Percentiles rank a stretch among this genome's conserved stretches.
Evolutionary conservation across 2,329 filamentous ascomycete genomes (phyloP).

Genomic region (Helotiales sp.): DNA sequence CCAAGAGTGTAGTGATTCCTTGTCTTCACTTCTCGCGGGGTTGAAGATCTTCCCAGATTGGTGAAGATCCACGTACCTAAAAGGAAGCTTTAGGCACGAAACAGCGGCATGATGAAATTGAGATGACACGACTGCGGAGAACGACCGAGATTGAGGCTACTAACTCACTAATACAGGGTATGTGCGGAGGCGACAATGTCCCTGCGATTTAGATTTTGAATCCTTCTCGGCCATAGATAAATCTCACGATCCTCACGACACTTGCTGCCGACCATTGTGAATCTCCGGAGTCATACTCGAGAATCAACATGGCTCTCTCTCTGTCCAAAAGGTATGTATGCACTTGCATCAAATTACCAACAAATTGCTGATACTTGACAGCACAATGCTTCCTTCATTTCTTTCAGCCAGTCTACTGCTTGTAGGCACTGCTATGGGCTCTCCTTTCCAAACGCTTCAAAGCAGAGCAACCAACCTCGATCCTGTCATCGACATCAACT

Average conservation of each 20-base stretch:
- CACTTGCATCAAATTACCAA: not conserved
- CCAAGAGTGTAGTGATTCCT: not conserved
- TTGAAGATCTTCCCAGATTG: not conserved
- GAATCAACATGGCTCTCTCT: not conserved
- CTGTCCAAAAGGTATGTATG: not conserved
- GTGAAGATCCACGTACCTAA: not conserved
- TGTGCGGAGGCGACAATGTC: not conserved
- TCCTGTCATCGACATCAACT: slow-evolving; percentile 42
- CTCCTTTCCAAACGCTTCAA: not conserved
- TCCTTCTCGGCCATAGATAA: not conserved
- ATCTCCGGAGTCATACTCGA: too few relatives aligned
- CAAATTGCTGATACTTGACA: not conserved
- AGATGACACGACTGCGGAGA: not conserved
- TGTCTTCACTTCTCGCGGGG: not conserved
- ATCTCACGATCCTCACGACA: not conserved
- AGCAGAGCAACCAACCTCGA: slow-evolving; percentile 18
- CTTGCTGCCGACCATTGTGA: too few relatives aligned
- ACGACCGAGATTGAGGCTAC: not conserved
- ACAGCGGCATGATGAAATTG: not conserved
- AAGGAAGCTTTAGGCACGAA: not conserved
- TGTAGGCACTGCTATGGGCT: not conserved
- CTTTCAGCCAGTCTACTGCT: slow-evolving; percentile 6
- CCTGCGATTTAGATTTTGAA: not conserved
- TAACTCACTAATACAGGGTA: too few relatives aligned
- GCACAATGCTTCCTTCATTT: slow-evolving; percentile 1